Conservation (phyloP, 768 basidiomycete species). For the Termitomyces sp. region DNA sequence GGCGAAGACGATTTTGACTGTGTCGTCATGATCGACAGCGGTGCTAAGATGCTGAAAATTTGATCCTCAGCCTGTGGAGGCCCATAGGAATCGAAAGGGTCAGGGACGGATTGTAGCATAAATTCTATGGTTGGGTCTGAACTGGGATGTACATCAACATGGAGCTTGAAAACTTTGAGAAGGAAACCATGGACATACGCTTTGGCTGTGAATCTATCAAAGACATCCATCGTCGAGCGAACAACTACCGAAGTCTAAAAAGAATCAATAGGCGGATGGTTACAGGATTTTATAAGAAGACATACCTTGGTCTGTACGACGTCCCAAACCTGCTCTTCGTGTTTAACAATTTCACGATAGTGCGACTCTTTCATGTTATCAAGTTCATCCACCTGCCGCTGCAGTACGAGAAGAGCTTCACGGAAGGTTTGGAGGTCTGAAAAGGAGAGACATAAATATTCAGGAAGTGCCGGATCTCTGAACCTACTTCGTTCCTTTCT, state of each 20-base stretch:
- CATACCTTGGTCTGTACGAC: conserved; percentile 77
- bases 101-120: conserved; percentile 84
- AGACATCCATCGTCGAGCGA: conserved; percentile 87
- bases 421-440: conserved; percentile 85
- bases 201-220: conserved; percentile 82
- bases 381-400: conserved; percentile 86
- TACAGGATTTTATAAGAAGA: background rate
- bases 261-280: conserved; percentile 4
- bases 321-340: conserved; percentile 96
- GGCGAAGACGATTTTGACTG: conserved; percentile 53
- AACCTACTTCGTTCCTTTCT: conserved; percentile 77
- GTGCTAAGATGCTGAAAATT: conserved; percentile 90
- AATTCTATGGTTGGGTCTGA: conserved; percentile 89
- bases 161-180: background rate
- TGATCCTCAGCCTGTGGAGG: conserved; percentile 84
- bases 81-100: conserved; percentile 91
- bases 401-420: conserved; percentile 73
- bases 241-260: conserved; percentile 74
- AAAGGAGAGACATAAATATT: conserved; percentile 4
- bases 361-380: conserved; percentile 81
- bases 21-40: conserved; percentile 67
- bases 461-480: background rate
- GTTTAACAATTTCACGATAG: conserved; percentile 84
- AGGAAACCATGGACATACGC: conserved; percentile 48
- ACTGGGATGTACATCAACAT: conserved; percentile 26